These are phyloP conservation scores for Haematococcus lacustris DNA, from an alignment of 139 green algal species.

Conservation along the genomic window DNA sequence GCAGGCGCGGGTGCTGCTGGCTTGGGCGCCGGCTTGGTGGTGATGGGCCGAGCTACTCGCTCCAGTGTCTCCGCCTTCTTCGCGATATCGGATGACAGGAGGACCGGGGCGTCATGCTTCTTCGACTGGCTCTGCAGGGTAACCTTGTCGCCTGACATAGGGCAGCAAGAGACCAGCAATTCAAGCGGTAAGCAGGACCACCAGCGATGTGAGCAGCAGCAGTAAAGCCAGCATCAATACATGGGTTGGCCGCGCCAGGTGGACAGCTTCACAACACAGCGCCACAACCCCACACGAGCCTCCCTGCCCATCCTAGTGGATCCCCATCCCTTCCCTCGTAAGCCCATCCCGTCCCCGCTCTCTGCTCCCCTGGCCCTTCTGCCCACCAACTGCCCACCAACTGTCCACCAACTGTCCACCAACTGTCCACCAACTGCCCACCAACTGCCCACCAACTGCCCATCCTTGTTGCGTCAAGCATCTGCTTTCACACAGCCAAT, in stretches of 20 bases:
- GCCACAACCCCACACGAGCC: too few species aligned
- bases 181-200: neutral
- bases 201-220: neutral
- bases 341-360: too few species aligned
- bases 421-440: too few species aligned
- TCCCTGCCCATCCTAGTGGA: neutral
- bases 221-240: too few species aligned
- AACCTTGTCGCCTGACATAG: constrained; percentile 33
- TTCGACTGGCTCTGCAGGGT: constrained; percentile 28
- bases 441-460: too few species aligned
- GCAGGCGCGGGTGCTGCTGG: constrained; percentile 38
- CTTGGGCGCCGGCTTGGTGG: constrained; percentile 69
- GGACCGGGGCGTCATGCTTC: constrained; percentile 64
- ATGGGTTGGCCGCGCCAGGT: too few species aligned
- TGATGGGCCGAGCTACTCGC: constrained; percentile 75
- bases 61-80: constrained; percentile 81
- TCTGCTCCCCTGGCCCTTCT: too few species aligned
- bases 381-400: too few species aligned
- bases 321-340: neutral
- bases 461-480: too few species aligned
- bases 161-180: neutral
- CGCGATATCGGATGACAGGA: constrained; percentile 73
- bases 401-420: too few species aligned
- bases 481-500: too few species aligned
- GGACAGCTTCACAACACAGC: neutral